These are phyloP conservation scores for Ceratocystis smalleyi DNA, from an alignment of 2,329 filamentous ascomycete genomes.

Conservation along the genomic window DNA sequence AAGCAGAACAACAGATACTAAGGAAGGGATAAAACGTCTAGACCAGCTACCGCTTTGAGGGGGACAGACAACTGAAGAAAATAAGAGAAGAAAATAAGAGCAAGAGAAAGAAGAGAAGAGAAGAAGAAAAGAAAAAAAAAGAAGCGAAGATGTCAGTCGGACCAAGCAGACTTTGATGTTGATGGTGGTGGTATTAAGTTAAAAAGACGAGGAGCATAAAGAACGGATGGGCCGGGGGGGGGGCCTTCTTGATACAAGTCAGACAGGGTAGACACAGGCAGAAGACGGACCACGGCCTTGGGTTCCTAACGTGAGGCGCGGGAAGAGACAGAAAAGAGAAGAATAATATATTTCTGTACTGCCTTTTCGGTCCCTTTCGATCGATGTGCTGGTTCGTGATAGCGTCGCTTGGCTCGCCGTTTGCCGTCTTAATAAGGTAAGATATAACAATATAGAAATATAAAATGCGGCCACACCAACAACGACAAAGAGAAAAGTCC, in stretches of 20 bases:
- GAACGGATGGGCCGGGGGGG: neutral
- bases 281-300: no score
- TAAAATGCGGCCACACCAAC: neutral
- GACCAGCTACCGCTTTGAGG: constrained; percentile 8
- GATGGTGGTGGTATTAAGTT: neutral
- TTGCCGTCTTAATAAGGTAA: neutral
- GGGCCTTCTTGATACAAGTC: neutral
- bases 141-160: neutral
- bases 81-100: neutral
- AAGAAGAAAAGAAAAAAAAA: neutral
- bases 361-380: neutral
- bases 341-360: neutral
- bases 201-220: neutral
- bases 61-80: constrained; percentile 5
- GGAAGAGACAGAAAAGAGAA: neutral
- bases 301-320: no score
- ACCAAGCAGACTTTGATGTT: no score
- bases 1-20: neutral
- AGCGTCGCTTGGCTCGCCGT: no score
- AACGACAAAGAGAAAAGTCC: neutral
- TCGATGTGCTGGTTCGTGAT: neutral
- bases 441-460: neutral
- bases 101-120: neutral
- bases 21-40: constrained; percentile 5
- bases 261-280: no score